A percentile compares a stretch with the other conserved stretches of the same genome.
These are phyloP conservation scores for Dipteronia sinensis DNA, from an alignment of 345 rosid species.

Conservation along the genomic window DNA sequence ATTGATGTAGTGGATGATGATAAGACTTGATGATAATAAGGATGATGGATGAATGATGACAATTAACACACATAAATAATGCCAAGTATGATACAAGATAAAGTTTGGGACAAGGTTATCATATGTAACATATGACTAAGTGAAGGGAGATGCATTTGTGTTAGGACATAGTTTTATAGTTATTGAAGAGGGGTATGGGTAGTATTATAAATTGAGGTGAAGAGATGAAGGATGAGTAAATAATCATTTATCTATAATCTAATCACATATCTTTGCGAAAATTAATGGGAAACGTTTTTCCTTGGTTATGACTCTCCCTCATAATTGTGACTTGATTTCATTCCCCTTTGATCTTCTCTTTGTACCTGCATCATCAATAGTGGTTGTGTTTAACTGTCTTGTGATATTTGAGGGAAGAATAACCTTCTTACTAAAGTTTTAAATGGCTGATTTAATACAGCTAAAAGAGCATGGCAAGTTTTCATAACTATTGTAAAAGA, in stretches of 20 bases:
- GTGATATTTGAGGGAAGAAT: not conserved
- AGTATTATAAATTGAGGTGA: not conserved
- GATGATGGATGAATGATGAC: not conserved
- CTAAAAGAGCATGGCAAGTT: not conserved
- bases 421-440: not conserved
- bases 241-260: not conserved
- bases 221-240: not conserved
- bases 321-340: not conserved
- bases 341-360: not conserved
- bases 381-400: not conserved
- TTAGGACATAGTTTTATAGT: not conserved
- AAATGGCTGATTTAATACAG: not conserved
- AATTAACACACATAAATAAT: not conserved
- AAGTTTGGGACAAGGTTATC: not conserved
- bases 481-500: not conserved
- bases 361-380: not conserved
- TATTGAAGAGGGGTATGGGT: not conserved
- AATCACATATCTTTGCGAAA: not conserved
- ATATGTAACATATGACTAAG: not conserved
- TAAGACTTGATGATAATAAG: not conserved
- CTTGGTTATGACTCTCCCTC: not conserved
- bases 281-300: not conserved
- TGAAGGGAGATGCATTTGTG: not conserved
- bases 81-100: not conserved
- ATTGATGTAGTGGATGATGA: not conserved